A percentile compares a stretch with the other conserved stretches of the same genome.
Evolutionary conservation across 176 grass and related monocot genomes (phyloP).

Genomic region (Pontederia paniculata): DNA sequence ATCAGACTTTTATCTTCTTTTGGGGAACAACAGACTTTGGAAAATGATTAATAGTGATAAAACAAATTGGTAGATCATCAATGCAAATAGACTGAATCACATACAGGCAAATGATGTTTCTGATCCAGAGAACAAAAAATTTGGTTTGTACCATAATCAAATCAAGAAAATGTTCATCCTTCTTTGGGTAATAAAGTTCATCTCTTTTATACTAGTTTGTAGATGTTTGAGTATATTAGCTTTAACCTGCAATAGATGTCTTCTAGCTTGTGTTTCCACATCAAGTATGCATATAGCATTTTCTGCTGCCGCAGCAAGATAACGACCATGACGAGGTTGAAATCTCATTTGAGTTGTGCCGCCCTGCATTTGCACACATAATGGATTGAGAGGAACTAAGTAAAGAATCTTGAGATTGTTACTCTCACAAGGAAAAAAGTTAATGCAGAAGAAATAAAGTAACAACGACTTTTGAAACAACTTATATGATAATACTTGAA

Average conservation of each 20-base stretch:
- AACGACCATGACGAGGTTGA: conserved; percentile 75
- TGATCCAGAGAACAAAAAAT: no score
- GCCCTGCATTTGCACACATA: conserved; percentile 26
- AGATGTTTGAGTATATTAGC: background rate
- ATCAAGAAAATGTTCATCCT: background rate
- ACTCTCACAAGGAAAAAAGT: background rate
- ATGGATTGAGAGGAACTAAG: no score
- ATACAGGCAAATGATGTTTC: background rate
- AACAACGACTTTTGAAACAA: no score
- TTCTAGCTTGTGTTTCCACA: conserved; percentile 45
- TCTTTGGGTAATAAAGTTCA: background rate
- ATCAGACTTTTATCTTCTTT: conserved; percentile 12
- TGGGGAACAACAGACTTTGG: background rate
- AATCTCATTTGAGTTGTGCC: conserved; percentile 95
- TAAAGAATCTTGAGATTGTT: background rate
- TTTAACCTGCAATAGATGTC: conserved; percentile 3
- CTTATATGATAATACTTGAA: no score
- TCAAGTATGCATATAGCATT: conserved; percentile 79
- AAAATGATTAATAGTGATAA: no score
- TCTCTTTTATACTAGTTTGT: no score
- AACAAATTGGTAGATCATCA: background rate
- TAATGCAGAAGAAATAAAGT: no score
- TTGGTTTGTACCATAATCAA: background rate
- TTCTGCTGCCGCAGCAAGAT: conserved; percentile 83
- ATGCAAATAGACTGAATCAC: background rate